Percentiles rank a stretch among this genome's conserved stretches.
phyloP scores from a whole-genome alignment of 163 green algal species.

The Scenedesmus sp. region DNA sequence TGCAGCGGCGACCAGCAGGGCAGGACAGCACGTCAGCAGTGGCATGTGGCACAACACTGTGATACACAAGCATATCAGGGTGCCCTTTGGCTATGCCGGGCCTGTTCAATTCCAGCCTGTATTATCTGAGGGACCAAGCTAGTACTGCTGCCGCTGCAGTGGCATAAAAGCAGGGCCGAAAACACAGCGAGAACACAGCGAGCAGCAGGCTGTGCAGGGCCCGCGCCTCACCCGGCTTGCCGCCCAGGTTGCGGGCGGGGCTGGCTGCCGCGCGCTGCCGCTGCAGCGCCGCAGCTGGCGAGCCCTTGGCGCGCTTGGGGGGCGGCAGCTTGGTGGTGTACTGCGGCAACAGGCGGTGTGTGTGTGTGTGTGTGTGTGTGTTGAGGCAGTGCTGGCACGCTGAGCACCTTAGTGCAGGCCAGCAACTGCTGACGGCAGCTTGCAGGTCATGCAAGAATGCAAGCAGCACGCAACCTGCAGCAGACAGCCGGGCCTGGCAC shows the following conservation, averaged over 20 bases:
- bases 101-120: no score
- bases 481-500: no score
- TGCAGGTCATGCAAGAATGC: no score
- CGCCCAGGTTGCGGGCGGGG: neutral
- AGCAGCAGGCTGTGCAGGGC: no score
- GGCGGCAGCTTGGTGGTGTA: constrained; percentile 41
- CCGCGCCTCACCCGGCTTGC: neutral
- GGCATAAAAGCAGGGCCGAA: neutral
- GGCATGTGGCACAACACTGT: neutral
- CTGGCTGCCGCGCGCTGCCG: neutral
- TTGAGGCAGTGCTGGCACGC: neutral
- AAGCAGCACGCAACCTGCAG: no score
- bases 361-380: no score
- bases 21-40: neutral
- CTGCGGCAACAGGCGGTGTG: neutral
- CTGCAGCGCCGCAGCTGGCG: constrained; percentile 6
- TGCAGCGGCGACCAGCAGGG: neutral
- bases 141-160: neutral
- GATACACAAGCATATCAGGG: neutral
- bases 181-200: neutral
- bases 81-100: no score
- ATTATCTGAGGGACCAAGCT: no score
- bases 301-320: constrained; percentile 16
- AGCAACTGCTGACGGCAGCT: no score
- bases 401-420: no score